Evolutionary conservation across 2,329 filamentous ascomycete genomes (phyloP), one percentile per base, ranked within the genome.

Genomic region (Diaporthe aspalathi): DNA sequence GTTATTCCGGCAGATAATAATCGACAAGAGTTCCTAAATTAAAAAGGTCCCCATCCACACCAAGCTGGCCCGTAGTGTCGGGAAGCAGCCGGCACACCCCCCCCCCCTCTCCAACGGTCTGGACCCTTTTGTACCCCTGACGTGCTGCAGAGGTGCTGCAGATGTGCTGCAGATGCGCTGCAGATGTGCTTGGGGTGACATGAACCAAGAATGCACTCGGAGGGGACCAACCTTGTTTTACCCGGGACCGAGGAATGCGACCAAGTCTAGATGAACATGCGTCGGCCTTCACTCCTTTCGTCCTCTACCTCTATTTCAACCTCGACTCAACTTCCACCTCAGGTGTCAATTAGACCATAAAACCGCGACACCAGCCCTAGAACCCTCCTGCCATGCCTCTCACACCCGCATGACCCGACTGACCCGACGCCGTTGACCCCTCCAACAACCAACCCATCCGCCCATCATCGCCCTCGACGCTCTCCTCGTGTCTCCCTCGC

Each of bases 11-110:
- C n/a, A n/a, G n/a, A n/a, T n/a, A n/a, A n/a, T n/a, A n/a, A n/a
- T 35, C 32, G 5, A 35, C 32, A 35, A 35, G 9, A 52, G 50
- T 54, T 32, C 17, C 52, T 54, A 54, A 22, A 38, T 32, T 7
- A 14, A 29, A 17, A 14, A 8, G 16, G 20, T 38, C 12, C 32
- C 2, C 35, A 7, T 2, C 6, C 35, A 7, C 35, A 7, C 66
- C n/a, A 45, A 38, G 45, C 27, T 57, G 50, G 27, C 38, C 65
- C 65, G 40, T 43, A 67, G 65, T 49, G 65, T 53, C 49, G 52
- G 65, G 52, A 67, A 47, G 52, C 35, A 67, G 65, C 60, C 60
- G 29, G 60, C 60, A n/a, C n/a, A n/a, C n/a, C n/a, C n/a, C n/a
- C n/a, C n/a, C n/a, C n/a, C n/a, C n/a, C n/a, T n/a, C n/a, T n/a